phyloP scores from a whole-genome alignment of 768 basidiomycete species.

The Lactarius hengduanensis region DNA sequence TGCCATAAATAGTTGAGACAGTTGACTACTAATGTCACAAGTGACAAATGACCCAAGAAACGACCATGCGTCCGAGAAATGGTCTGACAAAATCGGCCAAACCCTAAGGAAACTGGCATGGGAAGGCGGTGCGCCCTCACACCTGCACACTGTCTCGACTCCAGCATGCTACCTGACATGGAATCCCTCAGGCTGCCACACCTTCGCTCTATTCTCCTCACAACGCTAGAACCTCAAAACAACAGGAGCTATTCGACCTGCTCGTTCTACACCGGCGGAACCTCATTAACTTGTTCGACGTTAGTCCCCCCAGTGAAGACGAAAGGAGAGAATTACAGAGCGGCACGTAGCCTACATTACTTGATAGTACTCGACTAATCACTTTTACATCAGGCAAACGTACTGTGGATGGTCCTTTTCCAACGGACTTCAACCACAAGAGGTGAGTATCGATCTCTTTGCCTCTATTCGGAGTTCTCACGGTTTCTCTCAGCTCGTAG shows the following conservation, averaged over 20 bases:
- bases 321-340: slow-evolving; percentile 74
- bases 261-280: slow-evolving; percentile 64
- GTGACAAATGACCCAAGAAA: no score
- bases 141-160: no score
- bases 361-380: neutral
- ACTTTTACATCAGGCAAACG: slow-evolving; percentile 55
- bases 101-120: no score
- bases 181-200: slow-evolving; percentile 48
- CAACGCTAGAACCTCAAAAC: slow-evolving; percentile 45
- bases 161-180: slow-evolving; percentile 39
- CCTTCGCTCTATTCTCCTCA: slow-evolving; percentile 53
- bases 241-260: slow-evolving; percentile 72
- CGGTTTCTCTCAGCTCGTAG: no score
- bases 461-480: no score
- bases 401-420: slow-evolving; percentile 49
- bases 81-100: no score
- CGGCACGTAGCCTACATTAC: slow-evolving; percentile 36
- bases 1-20: no score
- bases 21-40: no score
- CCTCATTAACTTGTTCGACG: slow-evolving; percentile 62
- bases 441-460: no score
- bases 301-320: slow-evolving; percentile 56
- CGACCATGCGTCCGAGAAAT: no score
- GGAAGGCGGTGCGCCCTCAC: no score
- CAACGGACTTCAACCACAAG: no score